Conservation (phyloP, 441 rosid species). For the Geranium incanum region DNA sequence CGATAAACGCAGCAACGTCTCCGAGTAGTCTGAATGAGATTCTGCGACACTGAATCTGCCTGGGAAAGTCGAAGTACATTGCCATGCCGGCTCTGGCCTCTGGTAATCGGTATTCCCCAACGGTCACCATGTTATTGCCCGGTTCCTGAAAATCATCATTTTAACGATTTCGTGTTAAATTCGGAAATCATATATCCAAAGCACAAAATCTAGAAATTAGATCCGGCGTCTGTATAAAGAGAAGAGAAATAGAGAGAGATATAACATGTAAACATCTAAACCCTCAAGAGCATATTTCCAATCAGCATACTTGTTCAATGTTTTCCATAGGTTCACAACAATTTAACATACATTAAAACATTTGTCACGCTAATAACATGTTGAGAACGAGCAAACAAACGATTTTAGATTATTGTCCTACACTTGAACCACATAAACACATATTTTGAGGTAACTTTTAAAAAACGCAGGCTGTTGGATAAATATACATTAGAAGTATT, state of each 20-base stretch:
- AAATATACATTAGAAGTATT: not conserved
- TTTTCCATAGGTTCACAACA: not conserved
- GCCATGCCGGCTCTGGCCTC: constrained; percentile 70
- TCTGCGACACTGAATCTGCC: constrained; percentile 54
- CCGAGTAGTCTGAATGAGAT: constrained; percentile 68
- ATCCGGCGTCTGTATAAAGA: too few species aligned
- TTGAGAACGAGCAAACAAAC: not conserved
- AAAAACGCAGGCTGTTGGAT: not conserved
- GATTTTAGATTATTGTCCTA: not conserved
- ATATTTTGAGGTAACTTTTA: not conserved
- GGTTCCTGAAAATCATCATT: constrained; percentile 47
- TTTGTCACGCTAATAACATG: not conserved
- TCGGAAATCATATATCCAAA: not conserved
- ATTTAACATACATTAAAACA: not conserved
- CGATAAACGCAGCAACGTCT: constrained; percentile 62
- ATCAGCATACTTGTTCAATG: not conserved
- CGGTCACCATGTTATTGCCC: constrained; percentile 46
- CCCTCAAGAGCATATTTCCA: not conserved
- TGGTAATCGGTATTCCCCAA: constrained; percentile 75
- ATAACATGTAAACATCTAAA: not conserved
- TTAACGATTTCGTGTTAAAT: constrained; percentile 9
- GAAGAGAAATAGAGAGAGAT: not conserved
- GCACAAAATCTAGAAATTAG: too few species aligned
- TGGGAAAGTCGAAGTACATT: constrained; percentile 79
- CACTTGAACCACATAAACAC: not conserved